Conservation (phyloP, 495 filamentous ascomycete species). For the Podospora didyma region DNA sequence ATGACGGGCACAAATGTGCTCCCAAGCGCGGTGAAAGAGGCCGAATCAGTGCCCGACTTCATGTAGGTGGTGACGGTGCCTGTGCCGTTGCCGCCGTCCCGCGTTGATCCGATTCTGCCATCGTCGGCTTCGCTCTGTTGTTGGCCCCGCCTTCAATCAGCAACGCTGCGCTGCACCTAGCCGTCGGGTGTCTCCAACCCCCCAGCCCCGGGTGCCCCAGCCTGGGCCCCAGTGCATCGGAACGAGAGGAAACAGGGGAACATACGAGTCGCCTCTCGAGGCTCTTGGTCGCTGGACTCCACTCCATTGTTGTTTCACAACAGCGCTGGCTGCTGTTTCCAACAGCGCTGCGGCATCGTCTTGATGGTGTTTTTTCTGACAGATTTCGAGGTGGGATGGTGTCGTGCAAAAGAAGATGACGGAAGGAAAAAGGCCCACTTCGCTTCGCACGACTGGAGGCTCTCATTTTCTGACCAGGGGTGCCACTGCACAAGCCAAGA, state of each 20-base stretch:
- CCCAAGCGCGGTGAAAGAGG: conserved; percentile 36
- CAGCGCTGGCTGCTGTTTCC: not conserved
- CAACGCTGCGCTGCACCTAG: not conserved
- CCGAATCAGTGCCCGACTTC: conserved; percentile 9
- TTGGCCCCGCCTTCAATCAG: not conserved
- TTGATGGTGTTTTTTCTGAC: not conserved
- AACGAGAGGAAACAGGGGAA: no score
- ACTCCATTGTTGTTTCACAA: not conserved
- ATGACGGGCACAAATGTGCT: conserved; percentile 49
- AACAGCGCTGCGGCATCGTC: not conserved
- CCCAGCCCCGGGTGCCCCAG: not conserved
- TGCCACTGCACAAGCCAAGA: not conserved
- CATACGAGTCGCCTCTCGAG: not conserved
- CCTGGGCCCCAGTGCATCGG: not conserved
- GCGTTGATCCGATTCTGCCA: conserved; percentile 24
- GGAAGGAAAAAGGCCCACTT: not conserved
- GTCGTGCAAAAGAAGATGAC: not conserved
- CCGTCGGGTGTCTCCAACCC: not conserved
- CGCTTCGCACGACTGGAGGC: not conserved
- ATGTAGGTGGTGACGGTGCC: conserved; percentile 22
- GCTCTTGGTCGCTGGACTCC: not conserved
- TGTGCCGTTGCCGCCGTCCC: conserved; percentile 20
- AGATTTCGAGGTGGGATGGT: not conserved
- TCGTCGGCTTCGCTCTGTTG: conserved; percentile 24
- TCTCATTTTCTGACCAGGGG: not conserved